phyloP scores from a whole-genome alignment of 768 basidiomycete species.

The Flagelloscypha sp. region DNA sequence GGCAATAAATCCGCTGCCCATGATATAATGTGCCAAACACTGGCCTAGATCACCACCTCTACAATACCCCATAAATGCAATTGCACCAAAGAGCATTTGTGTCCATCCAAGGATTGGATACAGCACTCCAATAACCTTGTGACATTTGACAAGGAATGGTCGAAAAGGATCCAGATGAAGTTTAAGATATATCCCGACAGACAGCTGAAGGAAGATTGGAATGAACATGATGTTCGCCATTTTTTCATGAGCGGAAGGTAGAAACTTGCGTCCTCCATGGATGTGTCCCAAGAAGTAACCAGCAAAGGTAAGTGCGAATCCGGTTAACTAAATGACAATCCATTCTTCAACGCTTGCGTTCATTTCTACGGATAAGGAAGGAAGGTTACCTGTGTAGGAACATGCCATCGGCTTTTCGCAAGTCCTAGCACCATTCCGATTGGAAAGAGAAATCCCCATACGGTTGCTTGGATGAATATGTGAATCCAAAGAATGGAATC shows the following conservation, averaged over 20 bases:
- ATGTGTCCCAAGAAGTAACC: slow-evolving; percentile 81
- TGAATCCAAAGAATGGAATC: slow-evolving; percentile 80
- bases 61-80: slow-evolving; percentile 71
- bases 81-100: slow-evolving; percentile 82
- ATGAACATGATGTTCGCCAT: slow-evolving; percentile 56
- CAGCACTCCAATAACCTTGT: slow-evolving; percentile 73
- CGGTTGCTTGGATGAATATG: slow-evolving; percentile 64
- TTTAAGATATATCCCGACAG: slow-evolving; percentile 83
- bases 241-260: slow-evolving; percentile 60
- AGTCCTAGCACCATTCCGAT: slow-evolving; percentile 73
- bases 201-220: slow-evolving; percentile 58
- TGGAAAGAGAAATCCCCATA: slow-evolving; percentile 87
- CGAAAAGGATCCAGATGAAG: slow-evolving; percentile 81
- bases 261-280: slow-evolving; percentile 77
- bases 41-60: slow-evolving; percentile 70
- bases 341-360: too few species aligned
- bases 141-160: slow-evolving; percentile 59
- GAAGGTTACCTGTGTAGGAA: slow-evolving; percentile 64
- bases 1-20: slow-evolving; percentile 87
- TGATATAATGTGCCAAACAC: slow-evolving; percentile 84
- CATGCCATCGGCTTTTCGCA: slow-evolving; percentile 81
- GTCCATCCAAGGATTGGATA: slow-evolving; percentile 85
- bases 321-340: slow-evolving; percentile 47
- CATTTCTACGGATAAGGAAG: not conserved
- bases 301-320: slow-evolving; percentile 58